Percentiles rank a stretch among this genome's conserved stretches.
Evolutionary conservation across 2,329 filamentous ascomycete genomes (phyloP).

Genomic region (Aspergillus ibericus): DNA sequence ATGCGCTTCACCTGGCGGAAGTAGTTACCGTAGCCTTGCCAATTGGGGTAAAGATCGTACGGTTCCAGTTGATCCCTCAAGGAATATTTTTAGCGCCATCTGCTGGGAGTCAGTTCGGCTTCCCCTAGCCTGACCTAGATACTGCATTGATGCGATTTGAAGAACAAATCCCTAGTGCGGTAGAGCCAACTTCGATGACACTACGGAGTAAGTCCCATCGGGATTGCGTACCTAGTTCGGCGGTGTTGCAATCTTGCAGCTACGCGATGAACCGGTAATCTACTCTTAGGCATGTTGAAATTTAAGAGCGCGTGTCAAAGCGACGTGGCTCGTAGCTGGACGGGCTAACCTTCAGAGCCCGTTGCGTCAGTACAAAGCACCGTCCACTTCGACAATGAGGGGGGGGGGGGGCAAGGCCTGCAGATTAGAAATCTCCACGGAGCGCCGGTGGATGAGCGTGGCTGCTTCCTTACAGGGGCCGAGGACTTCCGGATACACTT

Average conservation of each 20-base stretch:
- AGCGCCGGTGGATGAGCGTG: conserved; percentile 2
- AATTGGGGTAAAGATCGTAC: conserved; percentile 15
- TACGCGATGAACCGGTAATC: neutral
- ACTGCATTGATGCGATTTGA: neutral
- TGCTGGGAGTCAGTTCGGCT: neutral
- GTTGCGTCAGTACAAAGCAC: neutral
- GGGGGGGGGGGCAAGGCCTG: neutral
- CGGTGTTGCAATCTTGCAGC: neutral
- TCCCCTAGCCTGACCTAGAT: neutral
- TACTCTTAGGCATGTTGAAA: neutral
- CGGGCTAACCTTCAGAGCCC: neutral
- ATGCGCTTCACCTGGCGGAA: neutral
- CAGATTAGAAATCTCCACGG: conserved; percentile 14
- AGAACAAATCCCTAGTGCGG: neutral
- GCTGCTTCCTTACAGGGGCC: conserved; percentile 7
- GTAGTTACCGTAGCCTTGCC: conserved; percentile 7
- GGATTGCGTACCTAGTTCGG: neutral
- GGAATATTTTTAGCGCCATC: conserved; percentile 1
- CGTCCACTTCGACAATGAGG: neutral
- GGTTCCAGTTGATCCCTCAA: conserved; percentile 11
- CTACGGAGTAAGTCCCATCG: too few relatives aligned
- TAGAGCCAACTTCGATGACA: neutral
- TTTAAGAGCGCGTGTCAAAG: conserved; percentile 2
- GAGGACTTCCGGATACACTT: neutral
- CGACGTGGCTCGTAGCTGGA: conserved; percentile 3